Conservation (phyloP, 345 rosid genomes). For the Boechera retrofracta region DNA sequence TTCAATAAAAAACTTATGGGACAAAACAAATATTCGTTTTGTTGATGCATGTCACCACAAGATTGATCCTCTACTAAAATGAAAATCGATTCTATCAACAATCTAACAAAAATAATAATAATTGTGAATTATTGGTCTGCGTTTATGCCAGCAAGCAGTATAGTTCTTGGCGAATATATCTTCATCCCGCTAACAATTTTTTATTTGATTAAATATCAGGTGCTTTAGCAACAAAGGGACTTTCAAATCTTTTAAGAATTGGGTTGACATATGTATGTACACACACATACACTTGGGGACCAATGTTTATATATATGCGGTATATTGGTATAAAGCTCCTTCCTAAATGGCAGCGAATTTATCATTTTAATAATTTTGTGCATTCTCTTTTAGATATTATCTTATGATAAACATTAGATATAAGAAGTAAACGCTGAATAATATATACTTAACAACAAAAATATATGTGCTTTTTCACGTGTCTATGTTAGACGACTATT, state of each 20-base stretch:
- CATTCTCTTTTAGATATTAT: conserved; percentile 14
- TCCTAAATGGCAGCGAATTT: conserved; percentile 33
- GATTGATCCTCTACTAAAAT: not conserved
- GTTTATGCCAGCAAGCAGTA: conserved; percentile 19
- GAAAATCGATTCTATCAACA: conserved; percentile 10
- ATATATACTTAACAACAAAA: not conserved
- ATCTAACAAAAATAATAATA: not conserved
- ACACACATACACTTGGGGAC: conserved; percentile 27
- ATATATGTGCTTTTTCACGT: conserved; percentile 6
- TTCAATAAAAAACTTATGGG: not conserved
- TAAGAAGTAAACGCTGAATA: conserved; percentile 25
- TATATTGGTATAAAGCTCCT: conserved; percentile 25
- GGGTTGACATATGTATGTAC: conserved; percentile 27
- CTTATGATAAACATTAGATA: conserved; percentile 5
- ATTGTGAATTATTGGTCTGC: conserved; percentile 23
- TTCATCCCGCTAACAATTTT: conserved; percentile 8
- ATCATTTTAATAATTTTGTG: not conserved
- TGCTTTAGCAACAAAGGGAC: conserved; percentile 38
- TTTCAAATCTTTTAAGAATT: conserved; percentile 2
- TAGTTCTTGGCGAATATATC: conserved; percentile 31
- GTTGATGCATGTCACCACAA: not conserved
- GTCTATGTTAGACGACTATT: conserved; percentile 13
- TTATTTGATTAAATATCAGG: conserved; percentile 21
- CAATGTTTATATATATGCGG: conserved; percentile 21
- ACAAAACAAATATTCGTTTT: not conserved